These are phyloP conservation scores for Anaeramoeba flamelloides DNA, from an alignment of 78 protist genomes.

Conservation along the genomic window DNA sequence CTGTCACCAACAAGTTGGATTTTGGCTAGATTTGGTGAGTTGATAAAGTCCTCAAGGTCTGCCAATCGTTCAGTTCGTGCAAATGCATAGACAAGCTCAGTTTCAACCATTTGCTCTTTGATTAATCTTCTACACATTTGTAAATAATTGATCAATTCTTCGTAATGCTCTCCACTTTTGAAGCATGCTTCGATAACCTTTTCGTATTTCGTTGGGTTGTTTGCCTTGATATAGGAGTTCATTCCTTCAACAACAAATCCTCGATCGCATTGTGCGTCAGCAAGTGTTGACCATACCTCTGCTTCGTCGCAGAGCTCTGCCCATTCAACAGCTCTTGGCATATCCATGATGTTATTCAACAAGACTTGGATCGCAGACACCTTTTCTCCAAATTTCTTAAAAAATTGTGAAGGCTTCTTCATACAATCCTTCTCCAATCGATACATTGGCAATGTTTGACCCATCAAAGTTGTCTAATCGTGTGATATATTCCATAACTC, in stretches of 20 bases:
- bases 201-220: slow-evolving; percentile 40
- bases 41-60: slow-evolving; percentile 93
- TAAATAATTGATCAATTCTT: slow-evolving; percentile 61
- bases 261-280: slow-evolving; percentile 69
- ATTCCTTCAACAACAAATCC: slow-evolving; percentile 51
- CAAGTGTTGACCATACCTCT: slow-evolving; percentile 79
- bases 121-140: slow-evolving; percentile 66
- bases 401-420: slow-evolving; percentile 98
- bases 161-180: slow-evolving; percentile 30
- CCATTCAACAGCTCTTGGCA: slow-evolving; percentile 84
- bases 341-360: no score
- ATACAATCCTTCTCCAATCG: slow-evolving; percentile 56
- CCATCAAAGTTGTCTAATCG: slow-evolving; percentile 90
- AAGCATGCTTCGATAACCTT: slow-evolving; percentile 44
- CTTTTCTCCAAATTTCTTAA: slow-evolving; percentile 69
- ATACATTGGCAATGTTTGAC: slow-evolving; percentile 78
- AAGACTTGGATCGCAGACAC: slow-evolving; percentile 53
- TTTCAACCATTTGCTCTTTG: slow-evolving; percentile 80
- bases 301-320: slow-evolving; percentile 71
- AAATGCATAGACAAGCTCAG: slow-evolving; percentile 75
- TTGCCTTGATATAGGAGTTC: slow-evolving; percentile 58
- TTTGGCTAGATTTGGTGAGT: slow-evolving; percentile 51
- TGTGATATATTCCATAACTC: slow-evolving; percentile 87
- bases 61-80: slow-evolving; percentile 76
- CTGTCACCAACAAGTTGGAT: slow-evolving; percentile 61